These are phyloP conservation scores for Xylaria flabelliformis DNA, from an alignment of 495 filamentous ascomycete genomes.

Conservation along the genomic window DNA sequence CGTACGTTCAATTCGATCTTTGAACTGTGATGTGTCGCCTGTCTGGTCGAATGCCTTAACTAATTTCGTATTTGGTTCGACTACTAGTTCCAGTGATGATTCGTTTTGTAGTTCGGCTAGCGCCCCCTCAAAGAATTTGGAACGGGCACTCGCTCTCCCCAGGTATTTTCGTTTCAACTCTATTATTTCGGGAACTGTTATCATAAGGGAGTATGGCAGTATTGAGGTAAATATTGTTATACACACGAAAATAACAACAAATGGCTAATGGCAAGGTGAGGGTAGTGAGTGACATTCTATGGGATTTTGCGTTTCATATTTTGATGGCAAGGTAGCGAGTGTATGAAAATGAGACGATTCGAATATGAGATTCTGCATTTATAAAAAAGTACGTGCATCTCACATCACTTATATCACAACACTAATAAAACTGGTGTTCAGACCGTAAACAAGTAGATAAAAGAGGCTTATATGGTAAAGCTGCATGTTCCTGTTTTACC, in stretches of 20 bases:
- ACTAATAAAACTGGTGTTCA: neutral
- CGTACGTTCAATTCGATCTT: no score
- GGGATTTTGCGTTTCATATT: no score
- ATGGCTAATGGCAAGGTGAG: no score
- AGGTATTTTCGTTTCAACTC: neutral
- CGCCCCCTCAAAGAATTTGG: neutral
- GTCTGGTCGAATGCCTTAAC: no score
- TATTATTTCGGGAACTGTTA: no score
- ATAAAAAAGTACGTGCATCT: neutral
- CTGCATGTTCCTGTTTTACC: neutral
- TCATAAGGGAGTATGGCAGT: no score
- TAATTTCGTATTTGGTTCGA: neutral
- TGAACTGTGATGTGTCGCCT: no score
- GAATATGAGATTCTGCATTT: neutral
- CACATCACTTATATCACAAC: neutral
- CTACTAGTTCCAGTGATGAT: neutral
- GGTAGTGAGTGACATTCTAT: no score
- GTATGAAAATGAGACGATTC: no score
- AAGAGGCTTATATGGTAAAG: neutral
- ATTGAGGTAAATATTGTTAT: no score
- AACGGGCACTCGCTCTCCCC: neutral
- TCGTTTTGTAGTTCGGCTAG: neutral
- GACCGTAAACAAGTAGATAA: neutral
- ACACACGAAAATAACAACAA: no score
- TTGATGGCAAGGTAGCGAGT: no score